Conservation (phyloP, 768 basidiomycete genomes). For the Gautieria morchelliformis region DNA sequence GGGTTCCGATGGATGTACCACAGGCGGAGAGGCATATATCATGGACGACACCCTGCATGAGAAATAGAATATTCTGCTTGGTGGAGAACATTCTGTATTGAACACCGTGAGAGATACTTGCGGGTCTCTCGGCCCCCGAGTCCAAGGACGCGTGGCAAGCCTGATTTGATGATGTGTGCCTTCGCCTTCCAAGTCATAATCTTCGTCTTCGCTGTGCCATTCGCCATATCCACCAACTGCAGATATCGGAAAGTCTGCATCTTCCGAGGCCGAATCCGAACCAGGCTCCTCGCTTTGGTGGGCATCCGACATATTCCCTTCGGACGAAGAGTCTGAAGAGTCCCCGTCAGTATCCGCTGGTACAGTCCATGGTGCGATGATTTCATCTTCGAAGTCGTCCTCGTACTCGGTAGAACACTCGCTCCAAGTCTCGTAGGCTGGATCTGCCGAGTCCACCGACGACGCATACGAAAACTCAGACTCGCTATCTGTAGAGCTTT, state of each 20-base stretch:
- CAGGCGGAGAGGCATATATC: conserved; percentile 20
- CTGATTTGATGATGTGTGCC: neutral
- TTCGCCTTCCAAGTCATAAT: neutral
- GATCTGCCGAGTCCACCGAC: conserved; percentile 6
- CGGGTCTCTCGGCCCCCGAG: neutral
- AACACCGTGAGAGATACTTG: conserved; percentile 8
- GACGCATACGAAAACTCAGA: neutral
- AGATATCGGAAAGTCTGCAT: neutral
- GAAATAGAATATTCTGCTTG: conserved; percentile 13
- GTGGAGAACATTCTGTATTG: neutral
- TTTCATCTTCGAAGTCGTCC: conserved; percentile 9
- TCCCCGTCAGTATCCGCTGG: conserved; percentile 7
- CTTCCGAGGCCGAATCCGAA: neutral
- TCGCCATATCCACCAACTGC: neutral
- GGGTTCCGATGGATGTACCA: conserved; percentile 17
- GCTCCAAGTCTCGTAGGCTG: conserved; percentile 16
- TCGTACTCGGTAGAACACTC: conserved; percentile 12
- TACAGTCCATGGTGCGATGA: conserved; percentile 13
- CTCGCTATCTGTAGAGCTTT: neutral
- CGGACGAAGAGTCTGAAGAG: neutral
- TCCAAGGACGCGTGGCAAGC: neutral
- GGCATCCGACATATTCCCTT: neutral
- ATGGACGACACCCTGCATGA: conserved; percentile 12
- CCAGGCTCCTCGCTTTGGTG: neutral
- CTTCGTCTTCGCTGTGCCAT: neutral